Conservation (phyloP, 495 filamentous ascomycete species). For the Neurospora pannonica region DNA sequence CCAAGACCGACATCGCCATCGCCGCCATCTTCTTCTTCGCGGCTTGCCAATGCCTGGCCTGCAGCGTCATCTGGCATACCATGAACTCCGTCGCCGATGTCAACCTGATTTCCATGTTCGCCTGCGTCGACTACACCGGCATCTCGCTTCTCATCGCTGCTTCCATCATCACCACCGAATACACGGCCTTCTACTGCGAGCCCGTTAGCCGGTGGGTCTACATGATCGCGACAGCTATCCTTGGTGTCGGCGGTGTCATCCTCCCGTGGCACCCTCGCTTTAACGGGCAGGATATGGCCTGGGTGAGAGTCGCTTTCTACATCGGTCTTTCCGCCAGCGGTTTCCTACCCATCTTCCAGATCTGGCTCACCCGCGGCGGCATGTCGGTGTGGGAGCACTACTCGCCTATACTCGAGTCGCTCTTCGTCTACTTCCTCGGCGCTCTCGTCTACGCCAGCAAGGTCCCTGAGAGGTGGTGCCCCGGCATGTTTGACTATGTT, state of each 20-base stretch:
- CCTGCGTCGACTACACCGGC: slow-evolving; percentile 97
- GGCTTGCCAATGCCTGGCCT: slow-evolving; percentile 90
- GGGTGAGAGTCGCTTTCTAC: slow-evolving; percentile 88
- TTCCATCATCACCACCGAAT: slow-evolving; percentile 96
- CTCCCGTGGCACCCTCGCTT: slow-evolving; percentile 95
- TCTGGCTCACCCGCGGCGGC: slow-evolving; percentile 65
- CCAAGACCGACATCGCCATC: slow-evolving; percentile 76
- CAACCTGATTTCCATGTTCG: slow-evolving; percentile 84
- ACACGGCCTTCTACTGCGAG: slow-evolving; percentile 97
- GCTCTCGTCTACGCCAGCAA: slow-evolving; percentile 88
- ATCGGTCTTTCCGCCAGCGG: slow-evolving; percentile 82
- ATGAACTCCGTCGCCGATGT: slow-evolving; percentile 94
- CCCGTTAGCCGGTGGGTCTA: slow-evolving; percentile 80
- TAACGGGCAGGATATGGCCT: slow-evolving; percentile 85
- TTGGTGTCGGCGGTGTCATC: slow-evolving; percentile 83
- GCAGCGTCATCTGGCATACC: slow-evolving; percentile 94
- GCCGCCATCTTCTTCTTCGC: slow-evolving; percentile 95
- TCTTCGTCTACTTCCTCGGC: slow-evolving; percentile 75
- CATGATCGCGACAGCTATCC: slow-evolving; percentile 67
- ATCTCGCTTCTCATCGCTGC: slow-evolving; percentile 94
- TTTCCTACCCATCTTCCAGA: slow-evolving; percentile 78
- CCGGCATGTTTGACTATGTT: slow-evolving; percentile 87
- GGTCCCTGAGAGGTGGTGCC: slow-evolving; percentile 85
- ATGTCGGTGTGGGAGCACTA: slow-evolving; percentile 78
- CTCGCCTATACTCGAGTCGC: slow-evolving; percentile 74